Evolutionary conservation across 306 rosid genomes (phyloP).

Genomic region (Sophora flavescens): DNA sequence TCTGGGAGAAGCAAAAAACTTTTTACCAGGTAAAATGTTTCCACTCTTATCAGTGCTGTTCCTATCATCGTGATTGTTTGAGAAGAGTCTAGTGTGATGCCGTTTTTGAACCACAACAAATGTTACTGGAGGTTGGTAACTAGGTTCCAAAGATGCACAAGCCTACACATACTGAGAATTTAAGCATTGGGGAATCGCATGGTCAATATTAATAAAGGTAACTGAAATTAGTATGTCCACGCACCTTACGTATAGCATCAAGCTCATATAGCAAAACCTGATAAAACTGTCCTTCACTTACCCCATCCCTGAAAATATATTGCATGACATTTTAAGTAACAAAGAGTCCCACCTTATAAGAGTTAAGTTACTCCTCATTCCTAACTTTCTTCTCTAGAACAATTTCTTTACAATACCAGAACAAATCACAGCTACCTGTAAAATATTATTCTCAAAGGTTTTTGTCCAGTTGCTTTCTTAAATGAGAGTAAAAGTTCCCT

Average conservation of each 20-base stretch:
- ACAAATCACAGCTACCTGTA: slow-evolving; percentile 48
- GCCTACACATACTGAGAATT: slow-evolving; percentile 57
- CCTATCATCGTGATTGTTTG: slow-evolving; percentile 66
- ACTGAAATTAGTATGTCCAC: neutral
- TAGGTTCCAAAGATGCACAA: slow-evolving; percentile 79
- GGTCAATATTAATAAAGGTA: neutral
- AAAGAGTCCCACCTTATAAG: neutral
- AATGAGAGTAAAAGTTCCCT: slow-evolving; percentile 68
- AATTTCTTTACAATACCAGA: slow-evolving; percentile 1
- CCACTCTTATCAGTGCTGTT: slow-evolving; percentile 73
- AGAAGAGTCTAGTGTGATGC: slow-evolving; percentile 76
- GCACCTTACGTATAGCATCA: slow-evolving; percentile 80
- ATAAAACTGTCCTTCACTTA: slow-evolving; percentile 82
- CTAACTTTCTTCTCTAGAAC: slow-evolving; percentile 13
- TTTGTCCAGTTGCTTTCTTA: slow-evolving; percentile 64
- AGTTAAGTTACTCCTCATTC: neutral
- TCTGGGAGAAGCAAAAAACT: neutral
- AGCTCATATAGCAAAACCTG: slow-evolving; percentile 80
- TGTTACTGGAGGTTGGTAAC: slow-evolving; percentile 87
- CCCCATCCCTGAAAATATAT: slow-evolving; percentile 64
- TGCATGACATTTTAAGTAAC: neutral
- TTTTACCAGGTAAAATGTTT: slow-evolving; percentile 76
- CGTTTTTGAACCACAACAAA: slow-evolving; percentile 87
- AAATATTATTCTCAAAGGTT: slow-evolving; percentile 61
- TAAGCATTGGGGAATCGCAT: neutral